phyloP scores from a whole-genome alignment of 768 basidiomycete species.

The Suillus discolor region DNA sequence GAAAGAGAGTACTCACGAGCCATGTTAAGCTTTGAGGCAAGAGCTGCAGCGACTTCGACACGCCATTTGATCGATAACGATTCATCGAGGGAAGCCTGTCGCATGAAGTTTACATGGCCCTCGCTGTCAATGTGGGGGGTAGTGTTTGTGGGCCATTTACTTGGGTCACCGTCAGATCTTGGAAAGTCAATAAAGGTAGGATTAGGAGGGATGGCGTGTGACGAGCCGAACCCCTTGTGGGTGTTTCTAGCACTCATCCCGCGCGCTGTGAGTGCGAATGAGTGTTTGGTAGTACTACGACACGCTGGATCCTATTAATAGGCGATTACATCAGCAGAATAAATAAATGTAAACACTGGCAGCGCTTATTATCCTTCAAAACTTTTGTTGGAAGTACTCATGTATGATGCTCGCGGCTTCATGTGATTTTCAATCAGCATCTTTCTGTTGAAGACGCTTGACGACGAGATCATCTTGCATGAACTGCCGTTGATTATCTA shows the following conservation, averaged over 20 bases:
- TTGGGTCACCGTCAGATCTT: conserved; percentile 58
- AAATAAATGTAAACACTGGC: neutral
- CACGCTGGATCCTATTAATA: neutral
- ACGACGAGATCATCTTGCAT: neutral
- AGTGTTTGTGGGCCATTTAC: conserved; percentile 60
- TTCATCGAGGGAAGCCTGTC: conserved; percentile 52
- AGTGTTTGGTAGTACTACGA: conserved; percentile 2
- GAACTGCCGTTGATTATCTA: conserved; percentile 61
- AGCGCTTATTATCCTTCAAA: neutral
- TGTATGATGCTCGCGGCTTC: neutral
- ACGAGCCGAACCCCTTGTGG: conserved; percentile 7
- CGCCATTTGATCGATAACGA: conserved; percentile 62
- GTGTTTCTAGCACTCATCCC: conserved; percentile 25
- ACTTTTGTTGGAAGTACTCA: neutral
- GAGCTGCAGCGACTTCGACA: conserved; percentile 37
- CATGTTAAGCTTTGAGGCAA: conserved; percentile 48
- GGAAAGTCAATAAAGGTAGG: conserved; percentile 60
- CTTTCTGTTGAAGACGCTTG: neutral
- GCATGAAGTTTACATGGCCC: conserved; percentile 75
- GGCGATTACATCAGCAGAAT: conserved; percentile 2
- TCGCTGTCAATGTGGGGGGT: conserved; percentile 53
- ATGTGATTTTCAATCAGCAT: neutral
- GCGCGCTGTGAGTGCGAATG: neutral
- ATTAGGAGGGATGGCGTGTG: conserved; percentile 48
- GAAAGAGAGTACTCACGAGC: conserved; percentile 44